phyloP scores from a whole-genome alignment of 2,329 filamentous ascomycete genomes.

The Lomentospora prolificans region DNA sequence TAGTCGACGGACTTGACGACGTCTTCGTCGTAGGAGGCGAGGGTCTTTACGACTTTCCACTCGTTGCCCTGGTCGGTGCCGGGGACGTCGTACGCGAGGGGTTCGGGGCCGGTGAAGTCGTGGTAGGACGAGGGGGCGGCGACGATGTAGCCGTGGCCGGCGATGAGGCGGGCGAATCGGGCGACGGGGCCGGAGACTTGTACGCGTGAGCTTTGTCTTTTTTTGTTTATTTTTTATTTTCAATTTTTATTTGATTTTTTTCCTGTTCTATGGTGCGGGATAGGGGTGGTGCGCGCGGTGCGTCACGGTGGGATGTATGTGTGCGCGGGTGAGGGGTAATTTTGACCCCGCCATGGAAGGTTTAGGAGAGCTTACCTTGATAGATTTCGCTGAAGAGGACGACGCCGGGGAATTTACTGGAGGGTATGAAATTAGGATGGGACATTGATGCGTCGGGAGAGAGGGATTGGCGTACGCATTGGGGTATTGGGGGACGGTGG shows the following conservation, averaged over 20 bases:
- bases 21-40: constrained; percentile 80
- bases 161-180: constrained; percentile 84
- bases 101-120: constrained; percentile 79
- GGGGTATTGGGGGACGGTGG: constrained; percentile 73
- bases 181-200: constrained; percentile 81
- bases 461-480: constrained; percentile 52
- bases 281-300: neutral
- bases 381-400: constrained; percentile 92
- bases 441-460: neutral
- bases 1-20: constrained; percentile 57
- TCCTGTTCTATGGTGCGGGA: neutral
- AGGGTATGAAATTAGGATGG: constrained; percentile 3
- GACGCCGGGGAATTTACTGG: constrained; percentile 70
- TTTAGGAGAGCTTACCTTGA: constrained; percentile 52
- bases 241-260: neutral
- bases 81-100: constrained; percentile 74
- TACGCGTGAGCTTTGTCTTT: neutral
- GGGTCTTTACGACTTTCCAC: constrained; percentile 71
- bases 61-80: constrained; percentile 83
- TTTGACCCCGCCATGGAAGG: neutral
- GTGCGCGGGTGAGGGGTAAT: neutral
- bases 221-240: neutral
- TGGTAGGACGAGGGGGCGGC: constrained; percentile 87
- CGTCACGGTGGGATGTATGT: constrained; percentile 6
- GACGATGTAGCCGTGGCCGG: constrained; percentile 86